A percentile compares a stretch with the other conserved stretches of the same genome.
Evolutionary conservation across 805 yeast species (phyloP).

Genomic region (Hanseniaspora jakobsenii): DNA sequence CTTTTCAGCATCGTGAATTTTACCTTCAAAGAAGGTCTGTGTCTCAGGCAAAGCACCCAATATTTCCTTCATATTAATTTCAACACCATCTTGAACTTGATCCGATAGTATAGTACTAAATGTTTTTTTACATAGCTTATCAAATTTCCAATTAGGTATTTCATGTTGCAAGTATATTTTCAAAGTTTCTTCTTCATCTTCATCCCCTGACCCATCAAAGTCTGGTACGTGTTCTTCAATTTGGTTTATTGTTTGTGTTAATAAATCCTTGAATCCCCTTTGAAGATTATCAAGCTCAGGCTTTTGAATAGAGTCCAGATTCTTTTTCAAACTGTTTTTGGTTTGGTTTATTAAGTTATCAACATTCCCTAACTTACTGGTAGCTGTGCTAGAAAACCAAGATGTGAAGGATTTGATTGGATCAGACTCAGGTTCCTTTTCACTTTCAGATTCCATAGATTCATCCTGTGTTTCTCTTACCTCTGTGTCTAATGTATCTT

Average conservation of each 20-base stretch:
- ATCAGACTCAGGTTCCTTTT: conserved; percentile 29
- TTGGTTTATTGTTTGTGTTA: conserved; percentile 11
- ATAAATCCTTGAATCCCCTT: conserved; percentile 12
- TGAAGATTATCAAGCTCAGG: conserved; percentile 11
- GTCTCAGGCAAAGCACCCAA: conserved; percentile 24
- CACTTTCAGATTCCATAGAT: conserved; percentile 17
- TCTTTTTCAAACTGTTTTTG: conserved; percentile 20
- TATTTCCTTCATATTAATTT: conserved; percentile 42
- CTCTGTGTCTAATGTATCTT: too few relatives aligned
- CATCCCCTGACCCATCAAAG: conserved; percentile 24
- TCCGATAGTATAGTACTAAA: conserved; percentile 50
- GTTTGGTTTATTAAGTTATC: conserved; percentile 40
- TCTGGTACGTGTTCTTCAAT: conserved; percentile 29
- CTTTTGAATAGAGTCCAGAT: conserved; percentile 7
- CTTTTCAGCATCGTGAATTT: conserved; percentile 72
- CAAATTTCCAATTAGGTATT: conserved; percentile 42
- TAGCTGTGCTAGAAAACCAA: conserved; percentile 65
- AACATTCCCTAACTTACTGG: conserved; percentile 45
- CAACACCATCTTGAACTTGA: conserved; percentile 70
- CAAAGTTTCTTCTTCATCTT: conserved; percentile 36
- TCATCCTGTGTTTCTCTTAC: conserved; percentile 17
- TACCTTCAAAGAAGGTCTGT: conserved; percentile 45
- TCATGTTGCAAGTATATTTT: conserved; percentile 59
- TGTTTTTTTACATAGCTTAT: conserved; percentile 37
- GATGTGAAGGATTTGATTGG: conserved; percentile 54